Conservation (phyloP, 306 rosid species). For the Abrus pulchellus region DNA sequence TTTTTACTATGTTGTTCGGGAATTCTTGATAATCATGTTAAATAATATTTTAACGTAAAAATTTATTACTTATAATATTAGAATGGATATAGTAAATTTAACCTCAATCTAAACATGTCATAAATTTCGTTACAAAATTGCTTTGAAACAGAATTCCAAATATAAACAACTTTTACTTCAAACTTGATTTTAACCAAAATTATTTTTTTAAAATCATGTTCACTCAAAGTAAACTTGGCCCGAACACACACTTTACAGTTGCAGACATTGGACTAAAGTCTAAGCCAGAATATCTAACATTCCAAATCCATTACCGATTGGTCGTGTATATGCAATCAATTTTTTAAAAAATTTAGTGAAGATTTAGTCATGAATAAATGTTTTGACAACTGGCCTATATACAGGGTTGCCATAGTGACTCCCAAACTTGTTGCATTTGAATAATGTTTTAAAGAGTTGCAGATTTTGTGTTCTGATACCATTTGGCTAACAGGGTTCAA, state of each 20-base stretch:
- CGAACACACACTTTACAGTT: no score
- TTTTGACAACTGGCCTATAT: neutral
- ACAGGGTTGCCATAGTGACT: neutral
- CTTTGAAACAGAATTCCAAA: neutral
- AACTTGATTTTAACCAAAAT: neutral
- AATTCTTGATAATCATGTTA: no score
- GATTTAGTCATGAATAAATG: neutral
- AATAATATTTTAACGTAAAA: no score
- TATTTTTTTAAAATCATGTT: neutral
- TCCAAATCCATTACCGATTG: constrained; percentile 1
- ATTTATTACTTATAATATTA: no score
- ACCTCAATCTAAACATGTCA: no score
- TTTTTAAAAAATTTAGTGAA: neutral
- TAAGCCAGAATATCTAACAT: neutral
- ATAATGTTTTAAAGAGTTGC: constrained; percentile 43
- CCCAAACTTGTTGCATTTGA: constrained; percentile 28
- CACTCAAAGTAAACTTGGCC: neutral
- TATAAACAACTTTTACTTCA: neutral
- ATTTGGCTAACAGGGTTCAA: constrained; percentile 98
- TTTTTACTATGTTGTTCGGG: no score
- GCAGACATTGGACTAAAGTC: neutral
- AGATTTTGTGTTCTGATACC: constrained; percentile 60
- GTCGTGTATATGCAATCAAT: neutral
- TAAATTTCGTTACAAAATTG: neutral
- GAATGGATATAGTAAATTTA: no score